A percentile compares a stretch with the other conserved stretches of the same genome.
These are phyloP conservation scores for Thelephora aurantiotincta DNA, from an alignment of 768 basidiomycete genomes.

Conservation along the genomic window DNA sequence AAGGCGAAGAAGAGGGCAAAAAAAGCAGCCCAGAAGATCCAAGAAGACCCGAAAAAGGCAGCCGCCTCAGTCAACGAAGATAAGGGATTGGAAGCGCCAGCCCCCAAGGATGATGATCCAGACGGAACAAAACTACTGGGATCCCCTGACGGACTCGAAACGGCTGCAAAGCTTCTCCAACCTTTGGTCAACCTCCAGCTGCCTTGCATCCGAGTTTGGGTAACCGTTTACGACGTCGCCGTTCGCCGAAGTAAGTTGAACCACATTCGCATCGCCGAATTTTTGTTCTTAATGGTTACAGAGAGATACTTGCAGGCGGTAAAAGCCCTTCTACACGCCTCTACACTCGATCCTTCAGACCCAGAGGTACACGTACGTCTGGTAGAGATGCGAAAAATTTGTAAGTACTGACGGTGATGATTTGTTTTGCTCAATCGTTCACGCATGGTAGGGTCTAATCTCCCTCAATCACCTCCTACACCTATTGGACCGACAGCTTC, in stretches of 20 bases:
- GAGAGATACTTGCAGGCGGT: conserved; percentile 75
- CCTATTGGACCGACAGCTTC: conserved; percentile 37
- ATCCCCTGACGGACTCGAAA: conserved; percentile 53
- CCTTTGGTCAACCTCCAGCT: conserved; percentile 43
- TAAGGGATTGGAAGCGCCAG: conserved; percentile 47
- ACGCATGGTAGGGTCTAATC: conserved; percentile 26
- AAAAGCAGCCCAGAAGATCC: conserved; percentile 53
- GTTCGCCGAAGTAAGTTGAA: conserved; percentile 58
- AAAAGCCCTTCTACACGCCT: conserved; percentile 47
- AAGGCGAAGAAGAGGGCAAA: conserved; percentile 83
- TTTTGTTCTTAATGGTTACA: conserved; percentile 15
- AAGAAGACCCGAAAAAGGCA: conserved; percentile 58
- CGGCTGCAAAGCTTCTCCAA: conserved; percentile 54
- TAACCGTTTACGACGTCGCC: conserved; percentile 67
- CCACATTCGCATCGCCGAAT: not conserved
- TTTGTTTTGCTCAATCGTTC: not conserved
- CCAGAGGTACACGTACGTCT: conserved; percentile 63
- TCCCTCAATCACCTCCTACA: conserved; percentile 27
- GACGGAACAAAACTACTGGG: conserved; percentile 61
- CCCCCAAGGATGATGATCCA: conserved; percentile 69
- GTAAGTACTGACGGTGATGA: conserved; percentile 20
- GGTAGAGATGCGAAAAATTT: conserved; percentile 42
- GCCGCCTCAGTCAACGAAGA: conserved; percentile 37
- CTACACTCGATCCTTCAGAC: conserved; percentile 34
- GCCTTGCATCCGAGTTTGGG: conserved; percentile 55